These are phyloP conservation scores for Colletotrichum limetticola DNA, from an alignment of 2,329 filamentous ascomycete genomes.

Conservation along the genomic window DNA sequence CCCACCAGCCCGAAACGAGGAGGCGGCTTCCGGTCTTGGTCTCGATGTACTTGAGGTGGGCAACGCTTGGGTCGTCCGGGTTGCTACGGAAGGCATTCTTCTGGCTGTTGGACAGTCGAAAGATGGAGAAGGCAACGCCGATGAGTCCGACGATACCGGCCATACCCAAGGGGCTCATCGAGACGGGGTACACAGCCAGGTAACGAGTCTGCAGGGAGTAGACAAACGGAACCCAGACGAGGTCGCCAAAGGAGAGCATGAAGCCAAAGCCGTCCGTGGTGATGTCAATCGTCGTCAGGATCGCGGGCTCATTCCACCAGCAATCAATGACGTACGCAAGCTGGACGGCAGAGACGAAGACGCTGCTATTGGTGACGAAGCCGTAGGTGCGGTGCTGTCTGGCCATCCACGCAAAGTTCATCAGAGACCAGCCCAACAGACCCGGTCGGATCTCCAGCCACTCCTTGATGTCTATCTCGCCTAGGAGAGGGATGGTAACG, in stretches of 20 bases:
- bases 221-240: constrained; percentile 92
- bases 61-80: constrained; percentile 81
- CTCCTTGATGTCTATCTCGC: constrained; percentile 89
- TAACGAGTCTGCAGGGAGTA: constrained; percentile 90
- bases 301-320: constrained; percentile 86
- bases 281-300: constrained; percentile 94
- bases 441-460: constrained; percentile 94
- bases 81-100: constrained; percentile 95
- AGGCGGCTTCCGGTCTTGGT: constrained; percentile 85
- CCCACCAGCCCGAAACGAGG: constrained; percentile 93
- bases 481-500: constrained; percentile 79
- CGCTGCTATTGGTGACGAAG: constrained; percentile 85
- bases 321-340: constrained; percentile 85
- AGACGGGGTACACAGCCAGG: constrained; percentile 81
- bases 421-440: constrained; percentile 86
- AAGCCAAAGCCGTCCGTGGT: constrained; percentile 93
- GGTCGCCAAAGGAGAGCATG: constrained; percentile 93
- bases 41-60: constrained; percentile 86
- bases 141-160: constrained; percentile 75
- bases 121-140: constrained; percentile 83
- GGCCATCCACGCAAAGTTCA: constrained; percentile 86
- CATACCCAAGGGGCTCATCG: constrained; percentile 77
- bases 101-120: constrained; percentile 92
- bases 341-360: constrained; percentile 83
- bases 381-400: constrained; percentile 90